phyloP scores from a whole-genome alignment of 202 grass and related monocot species.

The Panicum virgatum region DNA sequence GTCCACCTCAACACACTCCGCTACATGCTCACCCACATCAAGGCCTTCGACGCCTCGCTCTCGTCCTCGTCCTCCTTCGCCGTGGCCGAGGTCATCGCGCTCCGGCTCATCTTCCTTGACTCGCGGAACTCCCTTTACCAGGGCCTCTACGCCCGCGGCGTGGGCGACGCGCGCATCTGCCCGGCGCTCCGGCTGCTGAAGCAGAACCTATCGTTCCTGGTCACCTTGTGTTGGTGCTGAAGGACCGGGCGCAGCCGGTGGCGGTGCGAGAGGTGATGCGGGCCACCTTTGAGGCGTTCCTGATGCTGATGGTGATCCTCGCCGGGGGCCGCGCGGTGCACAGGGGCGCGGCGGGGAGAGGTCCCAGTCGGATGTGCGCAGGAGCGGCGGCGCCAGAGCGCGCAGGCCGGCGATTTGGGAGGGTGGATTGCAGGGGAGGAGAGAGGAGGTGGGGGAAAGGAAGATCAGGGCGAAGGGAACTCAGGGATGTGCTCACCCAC shows the following conservation, averaged over 20 bases:
- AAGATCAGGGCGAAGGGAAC: no score
- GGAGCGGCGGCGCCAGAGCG: no score
- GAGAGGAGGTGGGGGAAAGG: no score
- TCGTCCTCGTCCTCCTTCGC: slow-evolving; percentile 12
- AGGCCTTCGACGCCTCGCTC: slow-evolving; percentile 61
- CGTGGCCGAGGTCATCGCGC: slow-evolving; percentile 76
- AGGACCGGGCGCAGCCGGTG: slow-evolving; percentile 71
- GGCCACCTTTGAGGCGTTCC: slow-evolving; percentile 67
- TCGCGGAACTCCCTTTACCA: slow-evolving; percentile 82
- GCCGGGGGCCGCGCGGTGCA: slow-evolving; percentile 69
- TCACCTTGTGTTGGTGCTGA: slow-evolving; percentile 59
- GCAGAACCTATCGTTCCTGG: slow-evolving; percentile 86
- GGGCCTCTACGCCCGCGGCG: slow-evolving; percentile 58
- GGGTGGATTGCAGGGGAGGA: no score
- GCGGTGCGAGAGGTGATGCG: slow-evolving; percentile 89
- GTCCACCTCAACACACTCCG: slow-evolving; percentile 92
- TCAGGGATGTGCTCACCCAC: no score
- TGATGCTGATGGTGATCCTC: slow-evolving; percentile 82
- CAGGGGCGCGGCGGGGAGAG: no score
- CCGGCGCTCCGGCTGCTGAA: slow-evolving; percentile 66
- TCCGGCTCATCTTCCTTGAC: slow-evolving; percentile 92
- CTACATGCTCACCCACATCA: slow-evolving; percentile 65
- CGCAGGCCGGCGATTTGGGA: no score
- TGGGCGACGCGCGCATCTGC: slow-evolving; percentile 55
- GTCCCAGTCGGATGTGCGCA: no score